Evolutionary conservation across 2,329 filamentous ascomycete genomes (phyloP), one percentile per base, ranked within the genome.

Genomic region (Coleophoma eucalyptorum): DNA sequence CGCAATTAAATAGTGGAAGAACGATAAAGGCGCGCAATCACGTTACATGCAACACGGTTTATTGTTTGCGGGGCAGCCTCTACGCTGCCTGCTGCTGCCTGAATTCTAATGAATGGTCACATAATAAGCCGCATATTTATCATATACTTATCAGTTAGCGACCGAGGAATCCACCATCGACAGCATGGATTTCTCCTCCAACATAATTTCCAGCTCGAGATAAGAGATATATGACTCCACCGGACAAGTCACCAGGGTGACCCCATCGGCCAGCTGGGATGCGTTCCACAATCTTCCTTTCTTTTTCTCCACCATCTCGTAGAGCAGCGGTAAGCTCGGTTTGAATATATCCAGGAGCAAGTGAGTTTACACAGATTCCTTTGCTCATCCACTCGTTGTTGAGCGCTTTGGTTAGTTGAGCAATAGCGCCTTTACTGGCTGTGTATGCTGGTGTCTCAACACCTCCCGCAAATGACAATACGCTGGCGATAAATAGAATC

Each of bases 311-410:
- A 59, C 95, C 84, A 49, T 84, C 79, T 34, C 93, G 81, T 63
- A 95, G 70, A 2, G 89, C 90, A 58, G 77, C 78, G 66, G 95
- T 95, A 90, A 95, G 95, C 52, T 94, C 89, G 15, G 90, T 94
- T 43, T 81, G 86, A 61, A 94, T 87, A 67, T 95, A 95, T 0
- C 90, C 90, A 0, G 90, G 90, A 2, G 90, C 89, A 62, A 95
- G 88, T n/a, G 86, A 87, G 65, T 95, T 95, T 44, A 95, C 89
- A 2, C 79, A 87, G 58, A 95, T 77, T 3, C 89, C 89, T 62
- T 81, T 77, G 18, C 73, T 67, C 0, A 84, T 82, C 90, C 90
- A 95, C 72, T 93, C 88, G 65, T 95, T 95, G 50, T 83, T 83
- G 52, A 95, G 75, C 33, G 85, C 85, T 72, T 94, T 94, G 49